These are phyloP conservation scores for Murraya koenigii DNA, from an alignment of 345 rosid species.

Conservation along the genomic window DNA sequence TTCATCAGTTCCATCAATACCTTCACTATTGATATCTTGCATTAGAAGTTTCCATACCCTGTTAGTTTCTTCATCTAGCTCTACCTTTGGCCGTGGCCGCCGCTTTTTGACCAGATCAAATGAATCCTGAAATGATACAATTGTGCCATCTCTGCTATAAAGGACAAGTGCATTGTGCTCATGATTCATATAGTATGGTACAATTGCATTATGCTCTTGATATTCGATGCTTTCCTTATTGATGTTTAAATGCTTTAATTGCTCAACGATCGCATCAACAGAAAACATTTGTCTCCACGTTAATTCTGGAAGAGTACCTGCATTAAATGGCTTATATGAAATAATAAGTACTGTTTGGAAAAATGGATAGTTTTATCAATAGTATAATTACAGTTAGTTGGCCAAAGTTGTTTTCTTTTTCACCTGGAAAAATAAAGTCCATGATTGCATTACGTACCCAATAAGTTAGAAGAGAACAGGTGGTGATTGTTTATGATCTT, in stretches of 20 bases:
- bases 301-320: conserved; percentile 44
- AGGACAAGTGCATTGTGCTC: conserved; percentile 53
- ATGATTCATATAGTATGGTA: conserved; percentile 38
- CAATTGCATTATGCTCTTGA: conserved; percentile 47
- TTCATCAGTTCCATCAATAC: conserved; percentile 69
- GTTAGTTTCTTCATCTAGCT: conserved; percentile 78
- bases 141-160: conserved; percentile 49
- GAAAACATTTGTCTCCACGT: conserved; percentile 33
- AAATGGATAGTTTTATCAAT: background rate
- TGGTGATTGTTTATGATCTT: conserved; percentile 23
- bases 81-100: conserved; percentile 71
- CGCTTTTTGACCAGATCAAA: conserved; percentile 40
- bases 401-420: background rate
- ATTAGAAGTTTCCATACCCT: conserved; percentile 82
- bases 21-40: conserved; percentile 65
- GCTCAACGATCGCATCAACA: conserved; percentile 44
- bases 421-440: background rate
- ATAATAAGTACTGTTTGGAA: conserved; percentile 9
- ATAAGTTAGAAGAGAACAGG: conserved; percentile 25
- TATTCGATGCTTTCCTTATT: conserved; percentile 29
- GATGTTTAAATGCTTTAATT: conserved; percentile 49
- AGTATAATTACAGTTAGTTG: background rate
- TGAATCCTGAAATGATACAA: conserved; percentile 50
- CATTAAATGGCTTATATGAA: conserved; percentile 22
- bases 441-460: conserved; percentile 38